Evolutionary conservation across 179 eudicot genomes (phyloP).

Genomic region (Heliamphora pulchella): DNA sequence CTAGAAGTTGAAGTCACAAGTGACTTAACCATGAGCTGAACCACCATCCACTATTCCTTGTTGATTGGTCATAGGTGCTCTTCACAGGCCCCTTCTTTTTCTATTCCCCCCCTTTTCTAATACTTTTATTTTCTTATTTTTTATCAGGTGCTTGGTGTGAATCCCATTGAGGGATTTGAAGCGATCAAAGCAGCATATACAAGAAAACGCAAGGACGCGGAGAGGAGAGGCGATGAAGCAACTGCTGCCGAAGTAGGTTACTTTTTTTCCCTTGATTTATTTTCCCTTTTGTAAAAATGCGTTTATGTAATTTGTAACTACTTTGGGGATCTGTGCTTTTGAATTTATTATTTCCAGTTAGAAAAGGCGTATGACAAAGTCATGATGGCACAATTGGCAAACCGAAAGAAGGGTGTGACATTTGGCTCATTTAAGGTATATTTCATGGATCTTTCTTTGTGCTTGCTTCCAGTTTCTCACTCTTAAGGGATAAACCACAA

Average conservation of each 20-base stretch:
- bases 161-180: slow-evolving; percentile 76
- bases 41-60: slow-evolving; percentile 6
- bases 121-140: not conserved
- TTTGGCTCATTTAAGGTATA: slow-evolving; percentile 72
- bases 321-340: not conserved
- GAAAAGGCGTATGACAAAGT: slow-evolving; percentile 89
- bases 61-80: not conserved
- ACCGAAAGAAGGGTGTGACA: slow-evolving; percentile 85
- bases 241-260: slow-evolving; percentile 53
- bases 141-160: slow-evolving; percentile 91
- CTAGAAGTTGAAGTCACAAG: too few relatives aligned
- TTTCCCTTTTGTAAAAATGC: too few relatives aligned
- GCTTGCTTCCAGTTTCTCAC: not conserved
- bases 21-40: too few relatives aligned
- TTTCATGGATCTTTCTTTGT: not conserved
- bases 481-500: not conserved
- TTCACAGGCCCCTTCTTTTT: not conserved
- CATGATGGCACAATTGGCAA: slow-evolving; percentile 78
- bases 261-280: not conserved
- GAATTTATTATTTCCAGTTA: slow-evolving; percentile 42
- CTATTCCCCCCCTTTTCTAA: not conserved
- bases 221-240: slow-evolving; percentile 74
- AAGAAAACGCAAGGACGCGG: slow-evolving; percentile 80
- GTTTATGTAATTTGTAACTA: not conserved
- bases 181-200: slow-evolving; percentile 62